phyloP scores from a whole-genome alignment of 2,329 filamentous ascomycete genomes.

The Cercospora sojina region DNA sequence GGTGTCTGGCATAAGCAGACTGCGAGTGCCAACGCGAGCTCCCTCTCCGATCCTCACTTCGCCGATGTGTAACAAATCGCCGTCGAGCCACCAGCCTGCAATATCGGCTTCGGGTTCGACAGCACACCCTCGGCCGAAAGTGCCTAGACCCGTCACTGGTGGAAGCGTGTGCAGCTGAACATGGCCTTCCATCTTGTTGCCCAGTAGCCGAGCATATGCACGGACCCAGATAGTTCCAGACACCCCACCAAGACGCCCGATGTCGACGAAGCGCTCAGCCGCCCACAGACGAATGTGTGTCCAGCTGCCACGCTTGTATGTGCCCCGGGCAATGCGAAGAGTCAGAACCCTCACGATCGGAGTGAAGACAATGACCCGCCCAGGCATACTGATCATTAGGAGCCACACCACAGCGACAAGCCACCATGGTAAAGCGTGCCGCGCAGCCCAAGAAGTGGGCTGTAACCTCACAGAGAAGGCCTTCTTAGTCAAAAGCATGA shows the following conservation, averaged over 20 bases:
- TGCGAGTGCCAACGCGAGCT: constrained; percentile 8
- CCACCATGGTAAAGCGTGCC: constrained; percentile 5
- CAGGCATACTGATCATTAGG: constrained; percentile 8
- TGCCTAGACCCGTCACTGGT: constrained; percentile 8
- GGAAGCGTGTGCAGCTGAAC: constrained; percentile 12
- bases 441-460: constrained; percentile 8
- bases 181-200: not conserved
- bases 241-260: constrained; percentile 4
- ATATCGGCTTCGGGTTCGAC: constrained; percentile 12
- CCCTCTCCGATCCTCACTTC: constrained; percentile 1
- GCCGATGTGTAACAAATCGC: constrained; percentile 13
- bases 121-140: constrained; percentile 8
- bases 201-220: constrained; percentile 12
- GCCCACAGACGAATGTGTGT: constrained; percentile 16
- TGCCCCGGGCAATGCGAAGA: constrained; percentile 3
- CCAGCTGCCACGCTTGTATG: constrained; percentile 5
- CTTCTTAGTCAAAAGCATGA: constrained; percentile 13
- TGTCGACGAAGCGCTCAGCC: constrained; percentile 8
- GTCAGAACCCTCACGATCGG: not conserved
- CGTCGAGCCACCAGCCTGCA: constrained; percentile 14
- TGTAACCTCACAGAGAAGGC: not conserved
- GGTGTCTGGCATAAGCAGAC: constrained; percentile 11
- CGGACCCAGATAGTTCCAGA: constrained; percentile 10
- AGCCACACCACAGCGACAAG: constrained; percentile 3
- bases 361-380: constrained; percentile 1